Conservation (phyloP, 495 filamentous ascomycete genomes). For the Paragyromitra xinjiangensis region DNA sequence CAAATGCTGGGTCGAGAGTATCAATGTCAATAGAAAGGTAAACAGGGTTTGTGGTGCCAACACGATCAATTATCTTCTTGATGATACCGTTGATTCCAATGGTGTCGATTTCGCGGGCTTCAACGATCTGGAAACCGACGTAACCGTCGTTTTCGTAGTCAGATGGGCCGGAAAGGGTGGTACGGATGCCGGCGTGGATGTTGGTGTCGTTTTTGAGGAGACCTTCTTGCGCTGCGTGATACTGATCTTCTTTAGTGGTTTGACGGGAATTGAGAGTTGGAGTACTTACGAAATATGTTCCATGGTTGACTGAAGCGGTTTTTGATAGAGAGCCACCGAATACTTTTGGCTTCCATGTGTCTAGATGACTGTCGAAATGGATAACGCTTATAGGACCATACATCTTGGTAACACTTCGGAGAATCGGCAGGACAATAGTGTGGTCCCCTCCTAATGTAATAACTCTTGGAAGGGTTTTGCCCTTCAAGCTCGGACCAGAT, state of each 20-base stretch:
- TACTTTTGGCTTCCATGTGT: conserved; percentile 68
- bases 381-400: conserved; percentile 75
- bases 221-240: conserved; percentile 73
- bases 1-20: conserved; percentile 84
- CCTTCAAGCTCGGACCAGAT: conserved; percentile 63
- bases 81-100: conserved; percentile 78
- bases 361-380: conserved; percentile 77
- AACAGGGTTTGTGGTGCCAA: conserved; percentile 75
- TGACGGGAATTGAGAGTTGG: conserved; percentile 34
- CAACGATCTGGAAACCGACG: conserved; percentile 83
- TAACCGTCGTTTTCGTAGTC: conserved; percentile 86
- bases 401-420: conserved; percentile 71
- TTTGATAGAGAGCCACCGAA: conserved; percentile 68
- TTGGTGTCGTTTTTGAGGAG: conserved; percentile 81
- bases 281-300: conserved; percentile 63
- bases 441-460: conserved; percentile 77
- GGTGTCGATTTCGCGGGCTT: conserved; percentile 80
- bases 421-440: conserved; percentile 68
- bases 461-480: conserved; percentile 67
- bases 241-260: conserved; percentile 55
- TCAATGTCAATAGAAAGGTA: conserved; percentile 92
- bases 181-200: conserved; percentile 84
- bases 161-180: conserved; percentile 72
- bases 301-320: conserved; percentile 84
- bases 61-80: conserved; percentile 74